Conservation (phyloP, 345 rosid genomes). For the Raphanus sativus region DNA sequence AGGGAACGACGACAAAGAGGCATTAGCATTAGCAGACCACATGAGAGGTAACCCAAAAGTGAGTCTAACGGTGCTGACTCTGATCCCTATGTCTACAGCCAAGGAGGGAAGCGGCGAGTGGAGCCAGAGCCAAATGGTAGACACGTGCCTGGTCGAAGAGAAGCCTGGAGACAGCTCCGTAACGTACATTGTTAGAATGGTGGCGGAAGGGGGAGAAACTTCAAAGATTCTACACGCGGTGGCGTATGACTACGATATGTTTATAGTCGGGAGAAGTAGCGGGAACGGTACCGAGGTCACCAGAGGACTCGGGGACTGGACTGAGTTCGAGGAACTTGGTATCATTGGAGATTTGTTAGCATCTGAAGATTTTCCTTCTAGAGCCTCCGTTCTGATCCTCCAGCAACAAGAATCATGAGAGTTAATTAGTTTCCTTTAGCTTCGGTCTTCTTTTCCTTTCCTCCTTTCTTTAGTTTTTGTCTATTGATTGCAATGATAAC, state of each 20-base stretch:
- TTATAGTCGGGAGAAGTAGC: conserved; percentile 53
- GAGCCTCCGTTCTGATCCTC: conserved; percentile 49
- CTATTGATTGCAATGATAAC: not conserved
- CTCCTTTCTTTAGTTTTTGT: not conserved
- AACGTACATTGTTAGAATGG: conserved; percentile 29
- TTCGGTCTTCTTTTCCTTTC: not conserved
- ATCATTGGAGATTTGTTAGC: conserved; percentile 63
- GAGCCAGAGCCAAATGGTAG: conserved; percentile 25
- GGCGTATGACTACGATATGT: conserved; percentile 41
- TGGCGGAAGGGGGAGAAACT: conserved; percentile 45
- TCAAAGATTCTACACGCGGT: conserved; percentile 36
- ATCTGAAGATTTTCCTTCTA: conserved; percentile 46
- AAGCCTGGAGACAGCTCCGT: conserved; percentile 1
- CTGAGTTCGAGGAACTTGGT: conserved; percentile 64
- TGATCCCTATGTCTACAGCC: not conserved
- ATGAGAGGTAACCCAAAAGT: conserved; percentile 40
- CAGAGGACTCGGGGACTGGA: conserved; percentile 56
- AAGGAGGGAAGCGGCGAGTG: conserved; percentile 7
- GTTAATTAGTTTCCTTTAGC: not conserved
- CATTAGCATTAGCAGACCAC: conserved; percentile 47
- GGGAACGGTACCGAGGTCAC: conserved; percentile 40
- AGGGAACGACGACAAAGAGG: conserved; percentile 63
- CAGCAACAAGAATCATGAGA: conserved; percentile 47
- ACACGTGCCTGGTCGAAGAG: conserved; percentile 3
- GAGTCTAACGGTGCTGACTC: conserved; percentile 37